These are phyloP conservation scores for Priceomyces haplophilus DNA, from an alignment of 805 yeast genomes.

Conservation along the genomic window DNA sequence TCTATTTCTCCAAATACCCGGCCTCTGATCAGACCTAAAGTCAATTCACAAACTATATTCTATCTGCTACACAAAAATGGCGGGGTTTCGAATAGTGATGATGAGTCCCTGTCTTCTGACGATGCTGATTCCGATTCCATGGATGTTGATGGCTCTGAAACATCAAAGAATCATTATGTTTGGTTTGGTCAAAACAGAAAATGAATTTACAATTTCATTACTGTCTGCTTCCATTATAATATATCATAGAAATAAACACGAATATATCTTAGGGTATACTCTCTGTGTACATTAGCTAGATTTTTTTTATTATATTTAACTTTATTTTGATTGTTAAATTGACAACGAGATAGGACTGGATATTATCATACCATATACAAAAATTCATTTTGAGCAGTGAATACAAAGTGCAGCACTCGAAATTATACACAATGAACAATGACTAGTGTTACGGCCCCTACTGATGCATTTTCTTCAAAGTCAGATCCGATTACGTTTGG, in stretches of 20 bases:
- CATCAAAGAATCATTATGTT: conserved; percentile 19
- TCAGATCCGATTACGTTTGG: conserved; percentile 34
- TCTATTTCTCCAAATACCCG: too few relatives aligned
- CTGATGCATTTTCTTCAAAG: conserved; percentile 7
- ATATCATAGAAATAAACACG: not conserved
- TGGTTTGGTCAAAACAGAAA: conserved; percentile 40
- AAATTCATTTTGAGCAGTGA: too few relatives aligned
- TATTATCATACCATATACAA: not conserved
- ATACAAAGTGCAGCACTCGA: too few relatives aligned
- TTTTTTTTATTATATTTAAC: too few relatives aligned
- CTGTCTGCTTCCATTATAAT: not conserved
- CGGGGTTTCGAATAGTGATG: conserved; percentile 6
- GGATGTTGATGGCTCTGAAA: conserved; percentile 4
- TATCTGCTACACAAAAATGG: conserved; percentile 23
- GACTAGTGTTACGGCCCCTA: conserved; percentile 3
- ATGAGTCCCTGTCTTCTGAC: conserved; percentile 6
- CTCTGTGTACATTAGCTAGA: too few relatives aligned
- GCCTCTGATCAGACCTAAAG: conserved; percentile 1
- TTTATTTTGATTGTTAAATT: not conserved
- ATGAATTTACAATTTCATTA: not conserved
- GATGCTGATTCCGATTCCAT: conserved; percentile 9
- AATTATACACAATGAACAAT: conserved; percentile 1
- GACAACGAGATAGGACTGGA: not conserved
- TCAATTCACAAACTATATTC: conserved; percentile 21
- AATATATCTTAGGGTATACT: not conserved